phyloP scores from a whole-genome alignment of 208 protist genomes.

The Porcisia hertigi region DNA sequence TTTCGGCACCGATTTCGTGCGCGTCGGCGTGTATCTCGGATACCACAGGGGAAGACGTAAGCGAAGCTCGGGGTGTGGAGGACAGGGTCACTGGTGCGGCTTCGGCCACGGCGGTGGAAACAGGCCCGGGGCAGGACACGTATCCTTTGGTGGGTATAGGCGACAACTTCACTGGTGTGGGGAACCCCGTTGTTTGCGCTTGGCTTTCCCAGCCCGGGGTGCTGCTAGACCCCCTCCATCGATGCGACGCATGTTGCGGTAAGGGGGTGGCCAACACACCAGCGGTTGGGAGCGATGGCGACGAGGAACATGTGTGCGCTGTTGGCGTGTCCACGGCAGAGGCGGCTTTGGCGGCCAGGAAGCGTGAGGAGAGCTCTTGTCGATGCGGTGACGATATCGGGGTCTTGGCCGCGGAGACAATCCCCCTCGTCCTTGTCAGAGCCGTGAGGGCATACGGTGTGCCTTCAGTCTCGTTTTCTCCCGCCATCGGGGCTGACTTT shows the following conservation, averaged over 20 bases:
- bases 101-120: background rate
- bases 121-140: background rate
- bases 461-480: background rate
- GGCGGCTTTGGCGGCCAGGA: conserved; percentile 5
- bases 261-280: conserved; percentile 1
- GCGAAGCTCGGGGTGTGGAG: background rate
- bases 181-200: conserved; percentile 46
- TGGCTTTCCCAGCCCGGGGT: conserved; percentile 22
- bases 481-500: too few species aligned
- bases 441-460: background rate
- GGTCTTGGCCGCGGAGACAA: background rate
- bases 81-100: background rate
- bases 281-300: background rate
- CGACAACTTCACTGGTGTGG: conserved; percentile 57
- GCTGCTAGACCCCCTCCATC: conserved; percentile 6
- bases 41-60: conserved; percentile 10
- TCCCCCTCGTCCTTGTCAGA: background rate
- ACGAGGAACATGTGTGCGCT: background rate
- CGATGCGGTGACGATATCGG: conserved; percentile 9
- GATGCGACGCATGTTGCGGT: conserved; percentile 2
- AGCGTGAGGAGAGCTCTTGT: conserved; percentile 3
- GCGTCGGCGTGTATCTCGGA: conserved; percentile 8
- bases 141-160: conserved; percentile 56
- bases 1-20: background rate
- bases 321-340: conserved; percentile 16